phyloP scores from a whole-genome alignment of 2,329 filamentous ascomycete genomes.

The Myrmaecium sp. region DNA sequence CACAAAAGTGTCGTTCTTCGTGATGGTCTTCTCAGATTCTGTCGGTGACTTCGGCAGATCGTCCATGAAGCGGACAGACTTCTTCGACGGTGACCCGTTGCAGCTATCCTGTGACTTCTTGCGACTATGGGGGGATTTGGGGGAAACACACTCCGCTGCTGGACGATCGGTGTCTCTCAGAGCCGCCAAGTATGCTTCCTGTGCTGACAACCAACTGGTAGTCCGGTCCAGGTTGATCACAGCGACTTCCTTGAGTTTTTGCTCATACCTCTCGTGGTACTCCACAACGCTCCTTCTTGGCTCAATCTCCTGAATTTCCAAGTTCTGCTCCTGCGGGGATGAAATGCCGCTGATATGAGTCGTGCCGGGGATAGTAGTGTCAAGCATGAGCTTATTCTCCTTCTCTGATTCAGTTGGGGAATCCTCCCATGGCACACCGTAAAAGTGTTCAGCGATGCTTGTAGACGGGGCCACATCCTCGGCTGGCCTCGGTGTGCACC shows the following conservation, averaged over 20 bases:
- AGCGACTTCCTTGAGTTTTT: constrained; percentile 53
- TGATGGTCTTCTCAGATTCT: constrained; percentile 12
- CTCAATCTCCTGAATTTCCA: constrained; percentile 37
- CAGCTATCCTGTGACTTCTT: no score
- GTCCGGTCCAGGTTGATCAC: constrained; percentile 70
- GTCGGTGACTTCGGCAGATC: constrained; percentile 10
- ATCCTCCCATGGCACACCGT: constrained; percentile 58
- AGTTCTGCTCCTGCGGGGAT: constrained; percentile 22
- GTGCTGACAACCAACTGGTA: constrained; percentile 68
- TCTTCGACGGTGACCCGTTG: constrained; percentile 41
- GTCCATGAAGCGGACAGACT: constrained; percentile 57
- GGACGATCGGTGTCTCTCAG: no score
- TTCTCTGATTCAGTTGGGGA: constrained; percentile 3
- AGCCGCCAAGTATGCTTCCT: constrained; percentile 60
- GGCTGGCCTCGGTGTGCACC: constrained; percentile 39
- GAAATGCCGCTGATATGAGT: constrained; percentile 36
- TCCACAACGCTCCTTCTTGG: constrained; percentile 50
- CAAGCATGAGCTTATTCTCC: constrained; percentile 3
- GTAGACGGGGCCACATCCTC: constrained; percentile 51
- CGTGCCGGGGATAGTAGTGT: constrained; percentile 1
- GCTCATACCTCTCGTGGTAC: constrained; percentile 59
- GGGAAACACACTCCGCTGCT: no score
- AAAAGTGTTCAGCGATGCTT: constrained; percentile 83
- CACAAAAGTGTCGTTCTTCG: constrained; percentile 63
- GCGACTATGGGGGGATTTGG: no score